Evolutionary conservation across 768 basidiomycete genomes (phyloP), one percentile per base, ranked within the genome.

Genomic region (Boletus rubropictus): DNA sequence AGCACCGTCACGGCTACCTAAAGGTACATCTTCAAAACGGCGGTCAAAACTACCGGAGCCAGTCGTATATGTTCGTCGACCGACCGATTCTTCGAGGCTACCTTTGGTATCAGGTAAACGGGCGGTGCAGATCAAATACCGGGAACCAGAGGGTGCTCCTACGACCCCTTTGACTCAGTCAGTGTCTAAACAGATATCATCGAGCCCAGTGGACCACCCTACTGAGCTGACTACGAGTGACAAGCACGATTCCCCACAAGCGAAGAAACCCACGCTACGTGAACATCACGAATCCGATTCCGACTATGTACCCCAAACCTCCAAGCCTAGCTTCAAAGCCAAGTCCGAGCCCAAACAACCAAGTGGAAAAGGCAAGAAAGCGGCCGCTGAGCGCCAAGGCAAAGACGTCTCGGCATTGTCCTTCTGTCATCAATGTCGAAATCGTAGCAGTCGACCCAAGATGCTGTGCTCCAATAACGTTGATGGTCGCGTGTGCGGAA

Each of bases 361-460:
- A 5, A 42, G 43, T 28, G 14, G 28, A 9, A 42, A 7, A 24
- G 41, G 34, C 11, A 44, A 39, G 27, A 48, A 31, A 29, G 18
- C 48, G 14, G 15, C 22, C 4, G 11, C 43, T 31, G 25, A 44
- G 24, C 12, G 5, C 5, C 21, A 39, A 31, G 31, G 4, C 17
- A n/a, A 17, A 1, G 47, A 39, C 17, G 7, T 18, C 7, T 31
- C 45, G 5, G 21, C 36, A 4, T 37, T 43, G 31, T 55, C 64
- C 3, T 68, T 1, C 25, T 72, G 71, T 35, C 71, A 72, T 46
- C 71, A 72, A 31, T 72, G 71, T 46, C 57, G 71, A n/a, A 45
- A 52, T 18, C 56, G 25, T 11, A 54, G 58, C 7, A 0, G 0
- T 1, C 55, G 58, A 40, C 66, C 61, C 33, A 72, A 72, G 56